A percentile compares a stretch with the other conserved stretches of the same genome.
Evolutionary conservation across 2,329 filamentous ascomycete species (phyloP).

Genomic region (Cephalotrichum gorgonifer): DNA sequence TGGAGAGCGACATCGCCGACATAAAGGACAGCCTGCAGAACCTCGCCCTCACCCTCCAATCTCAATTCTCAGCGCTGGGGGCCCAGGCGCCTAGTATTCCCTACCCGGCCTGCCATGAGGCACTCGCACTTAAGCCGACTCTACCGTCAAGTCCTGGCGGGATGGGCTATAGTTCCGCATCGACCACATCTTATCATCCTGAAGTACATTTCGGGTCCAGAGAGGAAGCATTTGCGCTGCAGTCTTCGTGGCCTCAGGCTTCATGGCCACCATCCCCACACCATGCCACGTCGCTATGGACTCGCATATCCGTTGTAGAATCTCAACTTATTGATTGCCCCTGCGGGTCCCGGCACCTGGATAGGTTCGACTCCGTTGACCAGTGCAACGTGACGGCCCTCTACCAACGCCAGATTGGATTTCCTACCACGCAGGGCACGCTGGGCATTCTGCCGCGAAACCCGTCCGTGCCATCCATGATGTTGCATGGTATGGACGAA

Average conservation of each 20-base stretch:
- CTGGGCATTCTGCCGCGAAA: constrained; percentile 12
- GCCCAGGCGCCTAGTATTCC: neutral
- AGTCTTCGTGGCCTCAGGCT: neutral
- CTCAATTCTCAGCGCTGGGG: constrained; percentile 8
- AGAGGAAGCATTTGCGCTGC: neutral
- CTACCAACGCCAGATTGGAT: constrained; percentile 14
- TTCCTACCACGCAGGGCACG: constrained; percentile 9
- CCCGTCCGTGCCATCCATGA: constrained; percentile 13
- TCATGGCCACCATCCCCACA: neutral
- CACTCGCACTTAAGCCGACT: neutral
- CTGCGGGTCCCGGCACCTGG: constrained; percentile 15
- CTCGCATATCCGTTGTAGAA: neutral
- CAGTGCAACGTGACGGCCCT: constrained; percentile 14
- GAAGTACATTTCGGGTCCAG: neutral
- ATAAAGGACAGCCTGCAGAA: neutral
- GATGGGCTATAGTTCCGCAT: neutral
- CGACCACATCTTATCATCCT: neutral
- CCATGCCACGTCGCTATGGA: neutral
- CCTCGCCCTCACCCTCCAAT: constrained; percentile 6
- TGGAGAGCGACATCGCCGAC: constrained; percentile 14
- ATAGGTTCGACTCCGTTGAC: constrained; percentile 13
- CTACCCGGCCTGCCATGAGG: neutral
- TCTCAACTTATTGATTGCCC: constrained; percentile 12
- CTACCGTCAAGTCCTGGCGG: neutral
- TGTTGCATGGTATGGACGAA: constrained; percentile 2